Base-by-base conservation (phyloP, 2,329 filamentous ascomycete genomes). In the Fusarium camptoceras region DNA sequence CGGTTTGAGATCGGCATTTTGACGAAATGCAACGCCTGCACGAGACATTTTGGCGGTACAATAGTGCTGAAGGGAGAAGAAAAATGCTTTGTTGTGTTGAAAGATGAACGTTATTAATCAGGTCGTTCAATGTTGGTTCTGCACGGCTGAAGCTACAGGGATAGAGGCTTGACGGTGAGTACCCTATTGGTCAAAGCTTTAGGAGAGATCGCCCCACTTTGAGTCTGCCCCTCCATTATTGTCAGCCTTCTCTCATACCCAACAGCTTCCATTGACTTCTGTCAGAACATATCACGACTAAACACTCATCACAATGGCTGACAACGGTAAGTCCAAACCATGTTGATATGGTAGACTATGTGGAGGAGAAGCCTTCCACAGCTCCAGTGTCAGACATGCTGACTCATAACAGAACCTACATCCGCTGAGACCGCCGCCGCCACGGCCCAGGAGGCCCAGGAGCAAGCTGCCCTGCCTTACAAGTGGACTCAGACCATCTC, bases 401-500 rank as follows among this genome's bases (percentile, higher is more conserved):
- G 39, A 55, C 18, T 46, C 31, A 20, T 49, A 44, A 53, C 74
- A 86, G 88, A 90, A 76, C 83, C 79, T 58, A 85, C 83, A 24
- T 82, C 86, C 63, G 88, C 86, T 68, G 85, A 89, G 70, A 83
- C 85, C 72, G 88, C 86, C 14, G 87, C 87, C 22, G 85, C 87
- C 61, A 85, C 84, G 71, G 91, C 89, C 67, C 90, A 91, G 79
- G 94, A 99, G 83, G 85, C 88, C 59, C 92, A 91, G 75, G 96
- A 99, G 83, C 96, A 99, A 84, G 92, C 90, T 43, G 88, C 91
- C 25, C 90, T 99, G 43, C 96, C 96, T 1, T 99, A 99, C 89
- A 96, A 97, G 83, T 99, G 96, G 96, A 92, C 88, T 14, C 96
- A 99, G 83, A 94, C 92, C 25, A 97, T 99, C 79, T 87, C 86